Evolutionary conservation across 768 basidiomycete species (phyloP).

Genomic region (Pulveroboletus sp.): DNA sequence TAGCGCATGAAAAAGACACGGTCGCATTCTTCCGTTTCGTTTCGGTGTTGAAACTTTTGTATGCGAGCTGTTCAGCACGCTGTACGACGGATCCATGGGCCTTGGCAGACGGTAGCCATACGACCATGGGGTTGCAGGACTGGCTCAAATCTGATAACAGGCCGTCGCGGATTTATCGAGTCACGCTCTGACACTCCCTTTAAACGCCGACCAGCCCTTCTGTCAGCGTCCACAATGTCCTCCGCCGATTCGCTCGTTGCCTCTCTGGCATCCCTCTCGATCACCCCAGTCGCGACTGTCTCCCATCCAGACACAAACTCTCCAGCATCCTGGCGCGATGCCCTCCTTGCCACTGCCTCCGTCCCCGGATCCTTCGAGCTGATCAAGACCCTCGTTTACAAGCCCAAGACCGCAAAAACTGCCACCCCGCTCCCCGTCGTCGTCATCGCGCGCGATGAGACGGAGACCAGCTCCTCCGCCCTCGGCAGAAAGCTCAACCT

Average conservation of each 20-base stretch:
- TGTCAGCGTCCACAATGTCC: slow-evolving; percentile 30
- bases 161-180: slow-evolving; percentile 16
- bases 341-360: slow-evolving; percentile 49
- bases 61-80: slow-evolving; percentile 27
- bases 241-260: slow-evolving; percentile 31
- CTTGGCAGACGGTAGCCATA: slow-evolving; percentile 12
- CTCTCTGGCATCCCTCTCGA: slow-evolving; percentile 50
- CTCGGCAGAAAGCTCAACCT: slow-evolving; percentile 76
- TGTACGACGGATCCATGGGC: slow-evolving; percentile 23
- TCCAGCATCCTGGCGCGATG: slow-evolving; percentile 73
- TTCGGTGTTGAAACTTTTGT: slow-evolving; percentile 13
- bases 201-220: slow-evolving; percentile 8
- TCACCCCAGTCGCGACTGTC: slow-evolving; percentile 49
- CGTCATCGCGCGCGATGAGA: slow-evolving; percentile 78
- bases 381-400: slow-evolving; percentile 89
- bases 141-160: slow-evolving; percentile 19
- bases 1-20: slow-evolving; percentile 16
- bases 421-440: slow-evolving; percentile 81
- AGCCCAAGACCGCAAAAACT: slow-evolving; percentile 92
- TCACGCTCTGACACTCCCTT: slow-evolving; percentile 20
- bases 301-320: slow-evolving; percentile 61
- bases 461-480: slow-evolving; percentile 74
- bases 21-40: slow-evolving; percentile 8
- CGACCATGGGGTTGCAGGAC: slow-evolving; percentile 8
- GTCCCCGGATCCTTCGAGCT: slow-evolving; percentile 62